Evolutionary conservation across 176 grass and related monocot genomes (phyloP).

Genomic region (Avena insularis): DNA sequence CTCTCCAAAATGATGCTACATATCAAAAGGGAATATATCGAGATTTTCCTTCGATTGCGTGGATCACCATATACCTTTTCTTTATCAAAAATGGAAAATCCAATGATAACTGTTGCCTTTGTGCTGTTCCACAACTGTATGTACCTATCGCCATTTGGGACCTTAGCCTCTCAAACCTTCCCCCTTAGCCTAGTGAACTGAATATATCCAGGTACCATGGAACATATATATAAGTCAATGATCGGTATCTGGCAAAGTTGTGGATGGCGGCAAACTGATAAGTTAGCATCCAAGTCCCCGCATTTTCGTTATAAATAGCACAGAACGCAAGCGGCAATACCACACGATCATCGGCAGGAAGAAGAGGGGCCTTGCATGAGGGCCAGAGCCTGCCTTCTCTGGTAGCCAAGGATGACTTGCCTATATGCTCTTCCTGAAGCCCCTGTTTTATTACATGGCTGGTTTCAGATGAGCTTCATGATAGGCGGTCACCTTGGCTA

Average conservation of each 20-base stretch:
- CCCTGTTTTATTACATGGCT: background rate
- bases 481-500: slow-evolving; percentile 78
- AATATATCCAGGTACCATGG: slow-evolving; percentile 38
- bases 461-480: slow-evolving; percentile 36
- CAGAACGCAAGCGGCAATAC: background rate
- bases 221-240: background rate
- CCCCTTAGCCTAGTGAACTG: background rate
- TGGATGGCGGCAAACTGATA: slow-evolving; percentile 14
- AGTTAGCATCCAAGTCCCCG: background rate
- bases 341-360: background rate
- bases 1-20: slow-evolving; percentile 12
- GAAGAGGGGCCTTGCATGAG: slow-evolving; percentile 62
- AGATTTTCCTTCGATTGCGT: slow-evolving; percentile 47
- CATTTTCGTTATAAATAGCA: slow-evolving; percentile 43
- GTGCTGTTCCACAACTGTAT: background rate
- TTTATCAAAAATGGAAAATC: slow-evolving; percentile 39
- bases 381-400: slow-evolving; percentile 45
- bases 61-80: slow-evolving; percentile 12
- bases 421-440: slow-evolving; percentile 43
- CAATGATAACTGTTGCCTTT: background rate
- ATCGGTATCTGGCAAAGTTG: slow-evolving; percentile 22
- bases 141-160: background rate
- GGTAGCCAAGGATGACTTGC: slow-evolving; percentile 83
- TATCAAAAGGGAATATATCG: slow-evolving; percentile 52
- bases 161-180: background rate